Evolutionary conservation across 2,329 filamentous ascomycete species (phyloP).

Genomic region (Phyllosticta citriasiana): DNA sequence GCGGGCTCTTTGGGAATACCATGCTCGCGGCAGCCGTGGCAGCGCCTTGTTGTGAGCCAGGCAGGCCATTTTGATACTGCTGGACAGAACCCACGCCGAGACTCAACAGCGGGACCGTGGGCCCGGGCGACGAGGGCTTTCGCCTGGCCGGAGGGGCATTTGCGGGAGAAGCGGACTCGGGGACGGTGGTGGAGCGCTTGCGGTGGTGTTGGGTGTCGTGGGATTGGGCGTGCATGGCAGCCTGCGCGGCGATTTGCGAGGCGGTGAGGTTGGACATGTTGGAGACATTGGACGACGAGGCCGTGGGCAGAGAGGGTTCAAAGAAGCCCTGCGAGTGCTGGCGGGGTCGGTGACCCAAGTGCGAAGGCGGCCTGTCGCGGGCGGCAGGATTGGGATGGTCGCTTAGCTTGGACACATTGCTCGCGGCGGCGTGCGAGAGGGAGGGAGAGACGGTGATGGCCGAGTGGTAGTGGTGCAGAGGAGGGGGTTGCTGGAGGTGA

Average conservation of each 20-base stretch:
- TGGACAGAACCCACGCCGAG: not conserved
- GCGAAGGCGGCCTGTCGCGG: slow-evolving; percentile 32
- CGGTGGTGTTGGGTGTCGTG: slow-evolving; percentile 46
- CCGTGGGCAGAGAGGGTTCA: slow-evolving; percentile 60
- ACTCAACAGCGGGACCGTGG: slow-evolving; percentile 37
- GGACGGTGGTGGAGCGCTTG: slow-evolving; percentile 66
- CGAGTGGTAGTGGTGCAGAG: slow-evolving; percentile 19
- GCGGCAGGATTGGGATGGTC: slow-evolving; percentile 32
- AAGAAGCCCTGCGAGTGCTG: slow-evolving; percentile 69
- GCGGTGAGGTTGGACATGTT: slow-evolving; percentile 45
- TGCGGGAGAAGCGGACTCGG: slow-evolving; percentile 37
- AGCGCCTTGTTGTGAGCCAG: slow-evolving; percentile 51
- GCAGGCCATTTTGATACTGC: slow-evolving; percentile 51
- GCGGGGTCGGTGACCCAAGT: slow-evolving; percentile 47
- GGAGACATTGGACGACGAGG: slow-evolving; percentile 45
- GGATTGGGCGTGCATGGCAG: slow-evolving; percentile 53
- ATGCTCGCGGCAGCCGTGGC: slow-evolving; percentile 64
- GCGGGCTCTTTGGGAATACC: slow-evolving; percentile 57
- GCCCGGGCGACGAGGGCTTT: slow-evolving; percentile 33
- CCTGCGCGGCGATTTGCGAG: slow-evolving; percentile 73
- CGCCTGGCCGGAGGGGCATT: slow-evolving; percentile 31
- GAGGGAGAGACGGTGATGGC: slow-evolving; percentile 8
- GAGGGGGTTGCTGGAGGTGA: slow-evolving; percentile 26
- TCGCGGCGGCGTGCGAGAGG: slow-evolving; percentile 5
- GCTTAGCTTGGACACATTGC: slow-evolving; percentile 13